phyloP scores from a whole-genome alignment of 495 filamentous ascomycete genomes.

The Lineolata rhizophorae region DNA sequence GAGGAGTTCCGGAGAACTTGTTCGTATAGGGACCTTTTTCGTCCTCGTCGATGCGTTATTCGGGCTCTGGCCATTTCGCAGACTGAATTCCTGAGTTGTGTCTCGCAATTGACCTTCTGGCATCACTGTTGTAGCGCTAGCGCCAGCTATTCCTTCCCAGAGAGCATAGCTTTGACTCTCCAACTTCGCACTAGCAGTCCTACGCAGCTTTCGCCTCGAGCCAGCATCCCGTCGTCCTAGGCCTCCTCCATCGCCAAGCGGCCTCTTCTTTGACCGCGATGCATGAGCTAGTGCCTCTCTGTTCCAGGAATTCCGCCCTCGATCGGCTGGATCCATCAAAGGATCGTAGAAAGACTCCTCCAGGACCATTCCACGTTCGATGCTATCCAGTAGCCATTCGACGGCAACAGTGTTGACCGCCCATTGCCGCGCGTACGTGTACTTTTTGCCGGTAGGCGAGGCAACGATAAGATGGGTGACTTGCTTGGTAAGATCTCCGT shows the following conservation, averaged over 20 bases:
- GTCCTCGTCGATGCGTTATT: background rate
- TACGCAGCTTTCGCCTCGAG: constrained; percentile 49
- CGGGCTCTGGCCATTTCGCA: background rate
- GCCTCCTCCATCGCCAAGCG: constrained; percentile 1
- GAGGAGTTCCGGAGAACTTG: background rate
- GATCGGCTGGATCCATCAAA: constrained; percentile 36
- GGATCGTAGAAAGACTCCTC: constrained; percentile 72
- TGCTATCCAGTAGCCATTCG: constrained; percentile 71
- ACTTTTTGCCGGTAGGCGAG: constrained; percentile 65
- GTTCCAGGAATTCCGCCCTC: constrained; percentile 63
- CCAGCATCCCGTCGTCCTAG: constrained; percentile 21
- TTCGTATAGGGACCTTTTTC: background rate
- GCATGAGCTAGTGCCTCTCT: constrained; percentile 14
- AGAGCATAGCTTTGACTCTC: constrained; percentile 18
- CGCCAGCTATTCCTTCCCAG: constrained; percentile 1
- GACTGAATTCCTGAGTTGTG: background rate
- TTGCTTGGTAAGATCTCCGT: constrained; percentile 62
- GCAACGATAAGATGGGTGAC: constrained; percentile 74
- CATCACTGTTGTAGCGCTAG: background rate
- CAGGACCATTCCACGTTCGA: constrained; percentile 81
- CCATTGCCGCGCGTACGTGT: constrained; percentile 63
- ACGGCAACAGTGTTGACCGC: constrained; percentile 50
- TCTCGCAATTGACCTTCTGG: background rate
- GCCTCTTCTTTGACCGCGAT: constrained; percentile 7
- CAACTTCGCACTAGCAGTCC: constrained; percentile 59